Conservation (phyloP, 768 basidiomycete genomes). For the Tricholoma terreum region DNA sequence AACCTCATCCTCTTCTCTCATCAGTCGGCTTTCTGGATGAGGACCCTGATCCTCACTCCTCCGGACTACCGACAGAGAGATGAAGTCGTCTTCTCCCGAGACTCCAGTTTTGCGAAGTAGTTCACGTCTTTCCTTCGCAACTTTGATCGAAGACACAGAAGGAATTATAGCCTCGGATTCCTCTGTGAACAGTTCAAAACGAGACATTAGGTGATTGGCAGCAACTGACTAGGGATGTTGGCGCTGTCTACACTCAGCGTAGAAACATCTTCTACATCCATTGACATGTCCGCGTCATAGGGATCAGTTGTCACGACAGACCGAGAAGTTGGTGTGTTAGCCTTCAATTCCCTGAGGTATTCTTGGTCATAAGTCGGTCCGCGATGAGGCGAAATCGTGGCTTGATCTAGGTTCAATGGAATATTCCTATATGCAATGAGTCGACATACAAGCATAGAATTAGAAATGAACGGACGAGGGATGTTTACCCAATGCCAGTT, state of each 20-base stretch:
- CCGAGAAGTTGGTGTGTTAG: constrained; percentile 62
- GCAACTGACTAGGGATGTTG: constrained; percentile 29
- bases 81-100: constrained; percentile 63
- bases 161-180: constrained; percentile 52
- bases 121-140: constrained; percentile 75
- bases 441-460: constrained; percentile 6
- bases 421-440: constrained; percentile 33
- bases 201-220: background rate
- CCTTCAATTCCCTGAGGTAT: constrained; percentile 75
- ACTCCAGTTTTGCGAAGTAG: constrained; percentile 51
- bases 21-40: constrained; percentile 78
- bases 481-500: constrained; percentile 54
- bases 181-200: background rate
- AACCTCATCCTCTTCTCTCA: constrained; percentile 84
- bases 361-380: constrained; percentile 69
- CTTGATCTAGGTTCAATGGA: constrained; percentile 51
- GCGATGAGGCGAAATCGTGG: constrained; percentile 48
- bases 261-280: constrained; percentile 41
- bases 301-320: constrained; percentile 37
- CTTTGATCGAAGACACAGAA: constrained; percentile 65
- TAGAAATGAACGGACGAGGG: constrained; percentile 39
- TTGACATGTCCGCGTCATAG: constrained; percentile 52
- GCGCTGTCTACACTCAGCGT: constrained; percentile 29
- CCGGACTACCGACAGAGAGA: constrained; percentile 70
- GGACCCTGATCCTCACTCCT: constrained; percentile 61